phyloP scores from a whole-genome alignment of 352 stramenopile genomes.

The Globisporangium splendens region DNA sequence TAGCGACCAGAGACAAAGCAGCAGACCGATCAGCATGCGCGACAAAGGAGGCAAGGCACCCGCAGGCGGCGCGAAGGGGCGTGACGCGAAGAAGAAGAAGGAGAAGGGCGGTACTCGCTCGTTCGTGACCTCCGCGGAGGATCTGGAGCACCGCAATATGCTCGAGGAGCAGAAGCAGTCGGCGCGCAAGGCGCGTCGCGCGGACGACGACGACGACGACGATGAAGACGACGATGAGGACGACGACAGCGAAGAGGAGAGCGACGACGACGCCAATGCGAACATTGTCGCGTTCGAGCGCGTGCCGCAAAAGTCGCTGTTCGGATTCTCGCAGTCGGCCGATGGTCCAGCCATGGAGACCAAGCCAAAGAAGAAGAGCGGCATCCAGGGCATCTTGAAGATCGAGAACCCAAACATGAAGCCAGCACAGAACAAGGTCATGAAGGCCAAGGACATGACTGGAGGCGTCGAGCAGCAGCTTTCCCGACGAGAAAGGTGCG shows the following conservation, averaged over 20 bases:
- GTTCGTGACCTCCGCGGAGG: conserved; percentile 83
- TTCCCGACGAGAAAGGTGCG: conserved; percentile 71
- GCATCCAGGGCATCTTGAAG: conserved; percentile 67
- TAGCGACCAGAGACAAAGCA: neutral
- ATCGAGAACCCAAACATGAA: conserved; percentile 81
- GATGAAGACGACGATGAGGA: conserved; percentile 53
- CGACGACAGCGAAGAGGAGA: conserved; percentile 17
- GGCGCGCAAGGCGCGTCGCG: conserved; percentile 67
- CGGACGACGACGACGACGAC: conserved; percentile 35
- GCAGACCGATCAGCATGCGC: conserved; percentile 38
- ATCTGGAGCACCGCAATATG: conserved; percentile 72
- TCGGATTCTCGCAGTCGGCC: conserved; percentile 60
- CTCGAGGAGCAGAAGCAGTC: conserved; percentile 69
- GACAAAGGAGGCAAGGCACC: conserved; percentile 54
- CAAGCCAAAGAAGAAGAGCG: conserved; percentile 68
- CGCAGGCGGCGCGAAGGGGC: conserved; percentile 35
- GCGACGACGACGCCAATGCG: conserved; percentile 40
- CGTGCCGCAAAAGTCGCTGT: conserved; percentile 71
- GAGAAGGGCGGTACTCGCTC: conserved; percentile 73
- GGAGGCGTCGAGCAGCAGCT: conserved; percentile 63
- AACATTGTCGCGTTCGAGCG: conserved; percentile 66
- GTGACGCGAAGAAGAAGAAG: conserved; percentile 50
- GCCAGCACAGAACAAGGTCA: conserved; percentile 71
- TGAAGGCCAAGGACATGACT: conserved; percentile 86
- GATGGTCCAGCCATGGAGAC: conserved; percentile 54